Conservation (phyloP, 2,329 filamentous ascomycete genomes). For the Aureobasidium zeae region DNA sequence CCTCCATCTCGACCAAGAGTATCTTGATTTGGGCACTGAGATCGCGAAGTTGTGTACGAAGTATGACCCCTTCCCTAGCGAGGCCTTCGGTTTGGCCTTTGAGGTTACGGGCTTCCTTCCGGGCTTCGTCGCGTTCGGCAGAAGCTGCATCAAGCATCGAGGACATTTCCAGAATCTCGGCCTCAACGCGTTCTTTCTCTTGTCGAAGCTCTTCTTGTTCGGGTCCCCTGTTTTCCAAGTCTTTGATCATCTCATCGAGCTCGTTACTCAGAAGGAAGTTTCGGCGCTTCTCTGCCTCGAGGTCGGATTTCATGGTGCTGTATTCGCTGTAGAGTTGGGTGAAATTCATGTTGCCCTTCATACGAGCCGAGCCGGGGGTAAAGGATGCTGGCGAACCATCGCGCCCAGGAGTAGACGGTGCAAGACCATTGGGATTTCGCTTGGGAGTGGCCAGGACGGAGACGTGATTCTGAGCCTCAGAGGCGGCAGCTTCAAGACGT, state of each 20-base stretch:
- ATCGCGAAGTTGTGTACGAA: slow-evolving; percentile 80
- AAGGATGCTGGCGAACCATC: slow-evolving; percentile 24
- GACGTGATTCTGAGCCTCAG: slow-evolving; percentile 21
- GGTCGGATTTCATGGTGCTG: slow-evolving; percentile 55
- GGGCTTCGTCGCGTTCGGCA: slow-evolving; percentile 67
- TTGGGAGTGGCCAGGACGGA: slow-evolving; percentile 41
- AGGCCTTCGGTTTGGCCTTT: slow-evolving; percentile 60
- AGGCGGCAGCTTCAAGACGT: slow-evolving; percentile 42
- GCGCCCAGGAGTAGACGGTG: slow-evolving; percentile 15
- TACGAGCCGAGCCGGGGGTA: slow-evolving; percentile 44
- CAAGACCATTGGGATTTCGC: slow-evolving; percentile 41
- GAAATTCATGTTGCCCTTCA: slow-evolving; percentile 47
- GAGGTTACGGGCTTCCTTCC: slow-evolving; percentile 68
- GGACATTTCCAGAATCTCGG: slow-evolving; percentile 68
- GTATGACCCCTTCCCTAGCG: slow-evolving; percentile 60
- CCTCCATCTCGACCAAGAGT: slow-evolving; percentile 76
- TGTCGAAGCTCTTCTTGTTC: slow-evolving; percentile 77
- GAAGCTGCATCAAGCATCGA: slow-evolving; percentile 73
- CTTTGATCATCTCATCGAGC: slow-evolving; percentile 75
- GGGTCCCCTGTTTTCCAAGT: slow-evolving; percentile 76
- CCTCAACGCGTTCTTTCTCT: slow-evolving; percentile 70
- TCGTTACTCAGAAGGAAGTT: slow-evolving; percentile 66
- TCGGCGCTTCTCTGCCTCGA: slow-evolving; percentile 64
- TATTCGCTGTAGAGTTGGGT: slow-evolving; percentile 58
- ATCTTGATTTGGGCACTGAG: slow-evolving; percentile 84